These are phyloP conservation scores for Eustoma russellianum DNA, from an alignment of 257 asterid genomes.

Conservation along the genomic window DNA sequence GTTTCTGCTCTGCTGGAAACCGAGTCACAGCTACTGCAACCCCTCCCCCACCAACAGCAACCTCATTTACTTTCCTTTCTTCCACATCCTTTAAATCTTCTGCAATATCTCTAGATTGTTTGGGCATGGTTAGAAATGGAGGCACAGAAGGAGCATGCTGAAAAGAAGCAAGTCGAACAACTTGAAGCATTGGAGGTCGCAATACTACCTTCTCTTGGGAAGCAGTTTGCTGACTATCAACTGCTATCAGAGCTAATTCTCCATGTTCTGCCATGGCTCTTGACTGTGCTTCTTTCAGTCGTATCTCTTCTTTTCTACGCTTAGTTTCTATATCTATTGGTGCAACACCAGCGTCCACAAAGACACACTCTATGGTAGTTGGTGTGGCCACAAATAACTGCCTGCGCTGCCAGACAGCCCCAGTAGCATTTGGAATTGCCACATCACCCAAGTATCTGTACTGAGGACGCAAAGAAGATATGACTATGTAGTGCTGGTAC, in stretches of 20 bases:
- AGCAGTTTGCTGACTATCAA: constrained; percentile 56
- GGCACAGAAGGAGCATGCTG: constrained; percentile 95
- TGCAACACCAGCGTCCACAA: constrained; percentile 93
- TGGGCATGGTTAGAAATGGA: constrained; percentile 77
- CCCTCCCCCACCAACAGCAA: constrained; percentile 66
- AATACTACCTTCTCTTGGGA: constrained; percentile 61
- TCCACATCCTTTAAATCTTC: constrained; percentile 64
- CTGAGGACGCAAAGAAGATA: constrained; percentile 97
- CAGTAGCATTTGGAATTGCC: constrained; percentile 92
- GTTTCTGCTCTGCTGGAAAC: constrained; percentile 92
- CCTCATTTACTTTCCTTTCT: constrained; percentile 70
- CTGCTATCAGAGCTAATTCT: constrained; percentile 77
- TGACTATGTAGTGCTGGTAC: constrained; percentile 75
- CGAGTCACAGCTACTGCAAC: constrained; percentile 96
- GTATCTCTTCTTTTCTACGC: constrained; percentile 68
- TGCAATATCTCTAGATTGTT: constrained; percentile 61
- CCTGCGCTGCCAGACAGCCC: constrained; percentile 97
- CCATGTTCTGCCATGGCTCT: constrained; percentile 88
- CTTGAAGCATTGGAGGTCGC: constrained; percentile 97
- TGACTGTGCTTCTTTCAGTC: constrained; percentile 58
- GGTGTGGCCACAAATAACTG: constrained; percentile 95
- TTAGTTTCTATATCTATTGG: constrained; percentile 76
- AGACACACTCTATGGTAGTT: constrained; percentile 94
- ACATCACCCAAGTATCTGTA: constrained; percentile 93
- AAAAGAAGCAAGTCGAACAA: constrained; percentile 88